Evolutionary conservation across 176 grass and related monocot species (phyloP).

Genomic region (Saccharum officinarum): DNA sequence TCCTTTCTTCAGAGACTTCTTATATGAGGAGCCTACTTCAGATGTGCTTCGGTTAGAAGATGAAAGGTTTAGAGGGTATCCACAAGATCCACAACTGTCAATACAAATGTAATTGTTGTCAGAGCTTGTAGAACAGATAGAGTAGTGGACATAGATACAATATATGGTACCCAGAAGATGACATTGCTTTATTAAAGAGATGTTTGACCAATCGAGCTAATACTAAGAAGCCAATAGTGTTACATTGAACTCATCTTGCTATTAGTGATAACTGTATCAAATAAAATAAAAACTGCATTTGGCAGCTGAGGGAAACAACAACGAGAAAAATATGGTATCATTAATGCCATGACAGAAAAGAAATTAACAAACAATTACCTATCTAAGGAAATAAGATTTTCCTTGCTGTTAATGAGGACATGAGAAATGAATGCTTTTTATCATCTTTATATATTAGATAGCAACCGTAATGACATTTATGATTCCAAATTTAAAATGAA

Average conservation of each 20-base stretch:
- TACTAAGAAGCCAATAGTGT: background rate
- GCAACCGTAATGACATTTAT: background rate
- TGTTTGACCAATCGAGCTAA: background rate
- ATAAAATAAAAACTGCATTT: background rate
- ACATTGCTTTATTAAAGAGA: background rate
- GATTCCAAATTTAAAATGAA: background rate
- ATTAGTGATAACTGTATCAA: slow-evolving; percentile 6
- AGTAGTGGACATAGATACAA: background rate
- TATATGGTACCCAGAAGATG: background rate
- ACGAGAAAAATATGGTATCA: background rate
- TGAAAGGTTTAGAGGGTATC: slow-evolving; percentile 61
- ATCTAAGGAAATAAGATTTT: background rate
- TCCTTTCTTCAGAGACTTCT: slow-evolving; percentile 65
- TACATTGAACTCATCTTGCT: background rate
- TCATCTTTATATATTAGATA: background rate
- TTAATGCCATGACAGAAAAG: background rate
- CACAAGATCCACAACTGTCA: slow-evolving; percentile 63
- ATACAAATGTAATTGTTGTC: slow-evolving; percentile 30
- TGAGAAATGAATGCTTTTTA: background rate
- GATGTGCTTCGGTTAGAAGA: slow-evolving; percentile 66
- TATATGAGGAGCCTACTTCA: slow-evolving; percentile 45
- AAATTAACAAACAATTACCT: background rate
- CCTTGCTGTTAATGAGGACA: background rate
- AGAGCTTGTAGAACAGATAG: too few relatives aligned
- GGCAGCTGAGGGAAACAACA: background rate